phyloP scores from a whole-genome alignment of 495 filamentous ascomycete species.

The Darksidea phi region DNA sequence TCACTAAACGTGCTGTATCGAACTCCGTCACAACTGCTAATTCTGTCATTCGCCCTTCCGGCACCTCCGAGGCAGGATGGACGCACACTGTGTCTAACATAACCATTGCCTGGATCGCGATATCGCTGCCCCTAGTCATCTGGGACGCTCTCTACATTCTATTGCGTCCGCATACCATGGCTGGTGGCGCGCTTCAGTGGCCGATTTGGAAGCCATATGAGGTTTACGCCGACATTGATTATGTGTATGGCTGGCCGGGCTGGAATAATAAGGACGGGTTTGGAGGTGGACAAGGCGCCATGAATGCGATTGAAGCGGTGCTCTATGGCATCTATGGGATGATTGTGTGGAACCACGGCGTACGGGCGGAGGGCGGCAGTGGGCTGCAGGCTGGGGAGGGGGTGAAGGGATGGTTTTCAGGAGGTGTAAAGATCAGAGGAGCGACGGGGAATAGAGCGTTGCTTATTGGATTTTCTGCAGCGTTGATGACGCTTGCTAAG shows the following conservation, averaged over 20 bases:
- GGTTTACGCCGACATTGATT: conserved; percentile 77
- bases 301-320: conserved; percentile 73
- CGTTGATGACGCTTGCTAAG: conserved; percentile 83
- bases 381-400: conserved; percentile 42
- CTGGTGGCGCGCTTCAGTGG: conserved; percentile 69
- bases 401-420: conserved; percentile 44
- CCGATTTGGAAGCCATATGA: conserved; percentile 78
- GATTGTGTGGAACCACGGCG: conserved; percentile 55
- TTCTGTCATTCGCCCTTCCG: neutral
- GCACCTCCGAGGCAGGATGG: conserved; percentile 45
- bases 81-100: conserved; percentile 65
- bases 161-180: conserved; percentile 80
- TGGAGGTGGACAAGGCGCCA: conserved; percentile 67
- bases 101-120: conserved; percentile 68
- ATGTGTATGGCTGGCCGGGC: conserved; percentile 81
- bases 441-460: conserved; percentile 61
- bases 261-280: conserved; percentile 73
- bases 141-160: conserved; percentile 86
- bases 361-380: conserved; percentile 36
- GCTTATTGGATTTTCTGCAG: conserved; percentile 65
- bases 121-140: conserved; percentile 77
- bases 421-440: conserved; percentile 57
- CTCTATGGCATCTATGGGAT: conserved; percentile 70
- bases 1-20: conserved; percentile 42
- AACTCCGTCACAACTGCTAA: conserved; percentile 21